These are phyloP conservation scores for Dactylis glomerata DNA, from an alignment of 176 grass and related monocot species.

Conservation along the genomic window DNA sequence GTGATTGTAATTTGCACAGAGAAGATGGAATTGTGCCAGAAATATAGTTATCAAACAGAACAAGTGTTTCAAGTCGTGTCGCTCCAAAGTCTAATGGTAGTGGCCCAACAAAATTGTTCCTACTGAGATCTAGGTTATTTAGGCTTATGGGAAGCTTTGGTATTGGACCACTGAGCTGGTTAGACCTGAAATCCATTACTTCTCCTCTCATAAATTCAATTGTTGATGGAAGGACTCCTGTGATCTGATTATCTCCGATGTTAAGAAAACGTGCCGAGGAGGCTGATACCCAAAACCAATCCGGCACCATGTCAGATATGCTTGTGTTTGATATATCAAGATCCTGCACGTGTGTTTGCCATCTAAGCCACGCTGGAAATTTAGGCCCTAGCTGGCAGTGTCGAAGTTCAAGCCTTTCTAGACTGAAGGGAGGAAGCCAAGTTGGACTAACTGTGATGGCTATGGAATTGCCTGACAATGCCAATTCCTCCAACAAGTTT, in stretches of 20 bases:
- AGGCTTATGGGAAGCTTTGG: slow-evolving; percentile 22
- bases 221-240: neutral
- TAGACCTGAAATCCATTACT: slow-evolving; percentile 17
- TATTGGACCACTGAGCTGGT: slow-evolving; percentile 23
- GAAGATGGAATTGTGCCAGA: slow-evolving; percentile 34
- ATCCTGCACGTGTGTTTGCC: neutral
- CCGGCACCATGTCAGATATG: slow-evolving; percentile 16
- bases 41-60: slow-evolving; percentile 23
- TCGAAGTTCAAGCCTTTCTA: neutral
- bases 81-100: slow-evolving; percentile 19
- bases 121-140: neutral
- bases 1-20: neutral
- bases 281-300: slow-evolving; percentile 33
- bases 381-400: neutral
- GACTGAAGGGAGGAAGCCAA: slow-evolving; percentile 30
- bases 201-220: neutral
- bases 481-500: accelerated
- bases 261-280: neutral
- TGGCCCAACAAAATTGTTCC: slow-evolving; percentile 31
- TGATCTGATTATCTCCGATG: slow-evolving; percentile 25
- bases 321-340: slow-evolving; percentile 35
- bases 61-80: accelerated
- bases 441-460: neutral
- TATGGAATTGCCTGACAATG: neutral
- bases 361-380: slow-evolving; percentile 17